A percentile compares a stretch with the other conserved stretches of the same genome.
Conservation (phyloP, 2,329 filamentous ascomycete genomes). For the Aspergillus brunneoviolaceus region DNA sequence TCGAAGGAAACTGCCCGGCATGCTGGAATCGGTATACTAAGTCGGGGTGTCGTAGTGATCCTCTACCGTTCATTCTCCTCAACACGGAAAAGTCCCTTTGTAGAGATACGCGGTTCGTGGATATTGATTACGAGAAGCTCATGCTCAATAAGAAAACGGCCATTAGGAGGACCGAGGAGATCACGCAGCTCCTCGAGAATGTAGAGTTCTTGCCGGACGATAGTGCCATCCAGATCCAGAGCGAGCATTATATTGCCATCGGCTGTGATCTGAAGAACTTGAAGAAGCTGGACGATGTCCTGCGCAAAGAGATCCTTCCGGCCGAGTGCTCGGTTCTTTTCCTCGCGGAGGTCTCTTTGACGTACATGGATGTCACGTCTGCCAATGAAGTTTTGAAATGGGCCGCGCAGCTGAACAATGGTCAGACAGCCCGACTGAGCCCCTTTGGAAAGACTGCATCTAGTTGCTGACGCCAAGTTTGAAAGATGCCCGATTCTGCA, state of each 20-base stretch:
- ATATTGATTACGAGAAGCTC: slow-evolving; percentile 81
- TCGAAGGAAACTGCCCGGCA: slow-evolving; percentile 4
- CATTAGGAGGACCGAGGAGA: slow-evolving; percentile 62
- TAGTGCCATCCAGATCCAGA: slow-evolving; percentile 56
- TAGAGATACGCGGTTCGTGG: slow-evolving; percentile 66
- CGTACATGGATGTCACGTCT: slow-evolving; percentile 76
- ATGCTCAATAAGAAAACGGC: slow-evolving; percentile 71
- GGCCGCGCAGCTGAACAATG: slow-evolving; percentile 68
- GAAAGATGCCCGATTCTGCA: slow-evolving; percentile 70
- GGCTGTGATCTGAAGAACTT: slow-evolving; percentile 78
- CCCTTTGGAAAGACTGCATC: not conserved
- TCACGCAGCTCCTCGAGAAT: slow-evolving; percentile 54
- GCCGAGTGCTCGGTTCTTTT: slow-evolving; percentile 68
- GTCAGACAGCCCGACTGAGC: slow-evolving; percentile 45
- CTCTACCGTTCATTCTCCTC: slow-evolving; percentile 80
- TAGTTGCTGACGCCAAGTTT: slow-evolving; percentile 5
- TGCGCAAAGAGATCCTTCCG: slow-evolving; percentile 61
- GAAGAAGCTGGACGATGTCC: slow-evolving; percentile 56
- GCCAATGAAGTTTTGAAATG: slow-evolving; percentile 75
- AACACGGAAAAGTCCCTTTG: slow-evolving; percentile 62
- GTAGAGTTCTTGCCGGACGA: slow-evolving; percentile 38
- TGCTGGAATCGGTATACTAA: slow-evolving; percentile 25
- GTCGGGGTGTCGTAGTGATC: slow-evolving; percentile 61
- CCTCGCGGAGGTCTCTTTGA: slow-evolving; percentile 85
- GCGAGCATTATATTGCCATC: slow-evolving; percentile 71